A percentile compares a stretch with the other conserved stretches of the same genome.
Evolutionary conservation across 2,329 filamentous ascomycete species (phyloP).

Genomic region (Trichoderma polysporum): DNA sequence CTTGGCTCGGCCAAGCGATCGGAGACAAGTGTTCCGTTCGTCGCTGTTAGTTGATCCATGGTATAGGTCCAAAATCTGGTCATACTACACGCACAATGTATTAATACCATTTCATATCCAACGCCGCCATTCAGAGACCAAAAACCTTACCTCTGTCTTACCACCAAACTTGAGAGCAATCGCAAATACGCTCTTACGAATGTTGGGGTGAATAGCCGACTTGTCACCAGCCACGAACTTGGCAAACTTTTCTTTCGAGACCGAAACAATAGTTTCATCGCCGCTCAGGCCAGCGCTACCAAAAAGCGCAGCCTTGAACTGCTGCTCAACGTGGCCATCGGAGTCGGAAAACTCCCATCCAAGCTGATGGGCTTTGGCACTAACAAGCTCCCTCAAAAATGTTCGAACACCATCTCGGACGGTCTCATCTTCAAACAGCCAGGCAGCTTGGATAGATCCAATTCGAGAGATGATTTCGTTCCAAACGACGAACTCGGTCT

Average conservation of each 20-base stretch:
- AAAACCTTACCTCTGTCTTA: constrained; percentile 65
- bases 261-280: constrained; percentile 73
- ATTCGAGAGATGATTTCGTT: constrained; percentile 83
- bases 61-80: constrained; percentile 73
- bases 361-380: constrained; percentile 77
- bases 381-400: constrained; percentile 78
- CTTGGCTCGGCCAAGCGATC: constrained; percentile 75
- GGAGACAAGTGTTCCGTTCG: constrained; percentile 88
- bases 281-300: constrained; percentile 77
- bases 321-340: constrained; percentile 87
- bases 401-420: constrained; percentile 73
- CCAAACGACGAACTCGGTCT: constrained; percentile 92
- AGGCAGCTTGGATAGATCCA: constrained; percentile 75
- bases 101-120: constrained; percentile 19
- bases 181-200: constrained; percentile 81
- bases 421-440: constrained; percentile 73
- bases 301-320: constrained; percentile 93
- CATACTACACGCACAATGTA: constrained; percentile 55
- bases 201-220: constrained; percentile 85
- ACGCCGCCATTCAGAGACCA: background rate
- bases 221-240: constrained; percentile 79
- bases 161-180: constrained; percentile 83
- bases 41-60: constrained; percentile 68
- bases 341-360: constrained; percentile 85
- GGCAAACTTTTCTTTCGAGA: constrained; percentile 85